Evolutionary conservation across 768 basidiomycete species (phyloP).

Genomic region (Kwoniella botswanensis): DNA sequence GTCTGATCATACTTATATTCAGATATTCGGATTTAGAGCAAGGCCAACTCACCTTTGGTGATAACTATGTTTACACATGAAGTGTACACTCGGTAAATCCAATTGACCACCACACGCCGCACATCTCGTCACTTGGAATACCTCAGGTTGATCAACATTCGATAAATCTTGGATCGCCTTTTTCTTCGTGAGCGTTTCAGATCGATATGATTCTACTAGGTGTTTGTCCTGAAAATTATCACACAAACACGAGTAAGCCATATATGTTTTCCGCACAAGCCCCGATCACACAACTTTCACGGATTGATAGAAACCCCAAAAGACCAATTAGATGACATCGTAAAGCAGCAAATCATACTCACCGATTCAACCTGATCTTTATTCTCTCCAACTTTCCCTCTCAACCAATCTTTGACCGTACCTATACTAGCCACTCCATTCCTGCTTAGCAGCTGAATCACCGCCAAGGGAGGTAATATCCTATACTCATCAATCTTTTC

Average conservation of each 20-base stretch:
- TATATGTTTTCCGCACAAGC: too few species aligned
- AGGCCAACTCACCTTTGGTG: constrained; percentile 74
- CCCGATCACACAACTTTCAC: too few species aligned
- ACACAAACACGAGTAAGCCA: too few species aligned
- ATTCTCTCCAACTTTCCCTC: constrained; percentile 74
- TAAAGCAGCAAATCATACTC: constrained; percentile 49
- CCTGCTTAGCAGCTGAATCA: constrained; percentile 84
- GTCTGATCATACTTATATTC: too few species aligned
- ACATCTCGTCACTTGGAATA: constrained; percentile 94
- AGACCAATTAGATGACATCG: too few species aligned
- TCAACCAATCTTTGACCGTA: constrained; percentile 87
- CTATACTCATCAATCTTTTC: constrained; percentile 77
- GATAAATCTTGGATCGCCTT: constrained; percentile 80
- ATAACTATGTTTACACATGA: constrained; percentile 98
- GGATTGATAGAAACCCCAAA: too few species aligned
- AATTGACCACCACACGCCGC: constrained; percentile 85
- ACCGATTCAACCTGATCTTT: constrained; percentile 80
- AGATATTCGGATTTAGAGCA: too few species aligned
- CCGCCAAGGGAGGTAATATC: constrained; percentile 85
- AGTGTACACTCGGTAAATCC: constrained; percentile 91
- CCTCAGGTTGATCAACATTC: constrained; percentile 75
- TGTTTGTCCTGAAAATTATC: constrained; percentile 72
- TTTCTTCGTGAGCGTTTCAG: constrained; percentile 79
- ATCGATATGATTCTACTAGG: constrained; percentile 82
- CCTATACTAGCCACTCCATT: constrained; percentile 91